Evolutionary conservation across 2,329 filamentous ascomycete genomes (phyloP).

Genomic region (Hypoxylon sp.): DNA sequence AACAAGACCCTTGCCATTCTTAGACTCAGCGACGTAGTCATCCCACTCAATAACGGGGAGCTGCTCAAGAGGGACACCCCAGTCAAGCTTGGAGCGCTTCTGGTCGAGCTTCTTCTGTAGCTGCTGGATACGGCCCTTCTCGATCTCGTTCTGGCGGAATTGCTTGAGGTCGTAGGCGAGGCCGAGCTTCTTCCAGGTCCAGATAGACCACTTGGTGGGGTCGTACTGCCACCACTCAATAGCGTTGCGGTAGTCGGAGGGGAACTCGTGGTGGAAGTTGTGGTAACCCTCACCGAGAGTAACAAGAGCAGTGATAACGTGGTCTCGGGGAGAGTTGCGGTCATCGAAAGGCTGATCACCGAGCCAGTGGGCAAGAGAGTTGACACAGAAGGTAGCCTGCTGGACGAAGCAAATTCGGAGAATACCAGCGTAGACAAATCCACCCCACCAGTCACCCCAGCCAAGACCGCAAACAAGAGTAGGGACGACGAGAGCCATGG

Average conservation of each 20-base stretch:
- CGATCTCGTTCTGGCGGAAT: conserved; percentile 73
- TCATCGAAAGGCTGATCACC: conserved; percentile 75
- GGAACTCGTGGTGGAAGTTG: conserved; percentile 79
- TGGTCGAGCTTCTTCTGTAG: conserved; percentile 74
- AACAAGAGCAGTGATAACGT: conserved; percentile 71
- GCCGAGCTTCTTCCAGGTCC: conserved; percentile 71
- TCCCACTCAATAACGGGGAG: conserved; percentile 58
- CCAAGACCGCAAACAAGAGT: conserved; percentile 56
- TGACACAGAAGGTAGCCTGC: conserved; percentile 63
- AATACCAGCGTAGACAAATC: conserved; percentile 60
- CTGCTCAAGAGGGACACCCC: conserved; percentile 70
- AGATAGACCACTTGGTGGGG: conserved; percentile 76
- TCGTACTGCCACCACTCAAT: conserved; percentile 77
- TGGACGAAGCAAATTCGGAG: conserved; percentile 62
- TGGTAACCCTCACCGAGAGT: conserved; percentile 76
- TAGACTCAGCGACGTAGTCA: conserved; percentile 69
- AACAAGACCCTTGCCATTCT: conserved; percentile 68
- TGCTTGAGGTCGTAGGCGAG: conserved; percentile 73
- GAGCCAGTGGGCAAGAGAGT: conserved; percentile 62
- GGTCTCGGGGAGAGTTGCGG: conserved; percentile 74
- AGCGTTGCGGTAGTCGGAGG: conserved; percentile 75
- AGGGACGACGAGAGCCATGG: conserved; percentile 58
- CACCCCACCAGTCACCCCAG: conserved; percentile 59
- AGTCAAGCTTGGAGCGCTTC: conserved; percentile 69
- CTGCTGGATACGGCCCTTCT: conserved; percentile 73